Conservation (phyloP, 2,329 filamentous ascomycete genomes). For the Chaetoscypha palmicola region DNA sequence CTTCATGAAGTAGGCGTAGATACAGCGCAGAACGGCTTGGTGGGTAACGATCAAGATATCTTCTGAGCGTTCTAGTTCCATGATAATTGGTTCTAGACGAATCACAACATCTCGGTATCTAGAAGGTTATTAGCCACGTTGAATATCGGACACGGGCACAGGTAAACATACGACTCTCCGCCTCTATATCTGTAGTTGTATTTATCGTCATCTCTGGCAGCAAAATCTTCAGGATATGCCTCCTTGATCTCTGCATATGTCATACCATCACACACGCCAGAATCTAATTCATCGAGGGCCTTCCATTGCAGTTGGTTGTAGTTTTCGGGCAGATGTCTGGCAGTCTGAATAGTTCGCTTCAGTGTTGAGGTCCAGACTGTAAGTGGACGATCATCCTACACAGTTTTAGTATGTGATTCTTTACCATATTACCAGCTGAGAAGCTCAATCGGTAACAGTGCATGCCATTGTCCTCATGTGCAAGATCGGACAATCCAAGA, state of each 20-base stretch:
- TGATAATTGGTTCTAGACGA: slow-evolving; percentile 96
- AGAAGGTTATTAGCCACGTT: slow-evolving; percentile 5
- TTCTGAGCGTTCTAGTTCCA: slow-evolving; percentile 94
- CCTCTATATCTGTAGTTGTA: slow-evolving; percentile 99
- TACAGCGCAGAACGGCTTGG: slow-evolving; percentile 91
- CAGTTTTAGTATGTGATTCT: slow-evolving; percentile 4
- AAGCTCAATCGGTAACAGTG: too few species aligned
- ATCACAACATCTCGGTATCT: slow-evolving; percentile 90
- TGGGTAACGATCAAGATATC: slow-evolving; percentile 98
- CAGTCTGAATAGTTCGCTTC: slow-evolving; percentile 84
- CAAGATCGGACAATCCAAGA: too few species aligned
- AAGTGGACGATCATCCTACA: slow-evolving; percentile 48
- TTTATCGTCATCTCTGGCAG: slow-evolving; percentile 93
- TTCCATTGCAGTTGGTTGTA: slow-evolving; percentile 99
- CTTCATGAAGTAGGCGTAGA: slow-evolving; percentile 99
- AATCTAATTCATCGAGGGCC: slow-evolving; percentile 93
- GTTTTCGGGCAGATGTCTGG: slow-evolving; percentile 68
- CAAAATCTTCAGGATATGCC: slow-evolving; percentile 87
- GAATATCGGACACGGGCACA: too few species aligned
- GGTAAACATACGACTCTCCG: slow-evolving; percentile 62
- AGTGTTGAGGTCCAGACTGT: slow-evolving; percentile 72
- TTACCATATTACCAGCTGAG: too few species aligned
- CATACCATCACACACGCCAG: slow-evolving; percentile 90
- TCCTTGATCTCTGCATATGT: slow-evolving; percentile 85
- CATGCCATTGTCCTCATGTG: too few species aligned